Base-by-base conservation (phyloP, 306 rosid genomes). In the Begonia peltatifolia region DNA sequence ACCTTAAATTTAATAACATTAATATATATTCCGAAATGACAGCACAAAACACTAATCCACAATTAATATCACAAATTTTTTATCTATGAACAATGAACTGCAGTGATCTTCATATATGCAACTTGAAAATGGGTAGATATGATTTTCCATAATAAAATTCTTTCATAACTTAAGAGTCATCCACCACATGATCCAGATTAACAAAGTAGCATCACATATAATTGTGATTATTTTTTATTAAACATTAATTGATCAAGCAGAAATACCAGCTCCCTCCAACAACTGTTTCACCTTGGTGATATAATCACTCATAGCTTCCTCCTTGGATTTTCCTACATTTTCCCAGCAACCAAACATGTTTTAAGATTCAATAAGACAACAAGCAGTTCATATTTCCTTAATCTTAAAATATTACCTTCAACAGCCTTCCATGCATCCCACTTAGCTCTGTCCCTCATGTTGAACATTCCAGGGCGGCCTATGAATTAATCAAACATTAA, bases 341-440 rank as follows among this genome's bases (percentile, higher is more conserved):
- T 23, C 47, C 23, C 12, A 10, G 44, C 16, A 43, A 2, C 8
- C 13, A 11, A 14, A 11, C 15, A 46, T 8, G 41, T 14, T 48
- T 42, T 30, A 25, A 47, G 46, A 58, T 14, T 6, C 13, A 14
- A 48, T 8, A 15, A 48, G 12, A 14, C 14, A 48, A 48, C 0
- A 6, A 2, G 9, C 52, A 48, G 3, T 48, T 48, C 52, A 48
- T 4, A 6, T 2, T 13, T 13, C 17, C 3, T 48, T 15, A 20
- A 46, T n/a, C 14, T 30, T 12, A 23, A 46, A 50, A 14, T 46
- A 46, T 55, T 65, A 90, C 96, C 96, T 77, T 90, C 94, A 76
- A 75, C 86, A 48, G 82, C 79, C 77, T 90, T 86, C 96, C 99
- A 90, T 58, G 99, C 99, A 83, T 90, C 99, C 99, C 99, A 90